A percentile compares a stretch with the other conserved stretches of the same genome.
Conservation (phyloP, 2,329 filamentous ascomycete species). For the Hymenoscyphus fructigenus region DNA sequence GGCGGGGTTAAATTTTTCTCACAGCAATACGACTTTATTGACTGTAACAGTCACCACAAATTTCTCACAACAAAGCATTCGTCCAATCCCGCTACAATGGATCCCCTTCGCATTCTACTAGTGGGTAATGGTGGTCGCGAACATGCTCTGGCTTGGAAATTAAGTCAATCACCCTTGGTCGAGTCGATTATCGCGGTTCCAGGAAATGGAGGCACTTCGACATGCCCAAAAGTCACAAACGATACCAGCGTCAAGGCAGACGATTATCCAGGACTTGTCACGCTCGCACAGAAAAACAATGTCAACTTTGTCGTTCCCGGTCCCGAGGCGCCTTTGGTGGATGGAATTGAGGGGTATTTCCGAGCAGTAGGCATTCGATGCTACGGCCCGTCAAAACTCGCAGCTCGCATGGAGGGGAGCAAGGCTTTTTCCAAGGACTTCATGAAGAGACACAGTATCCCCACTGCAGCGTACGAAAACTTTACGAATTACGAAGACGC, state of each 20-base stretch:
- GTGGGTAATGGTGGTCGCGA: slow-evolving; percentile 94
- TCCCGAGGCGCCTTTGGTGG: slow-evolving; percentile 90
- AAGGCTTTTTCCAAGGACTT: slow-evolving; percentile 98
- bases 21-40: not conserved
- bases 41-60: not conserved
- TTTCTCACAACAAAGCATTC: not conserved
- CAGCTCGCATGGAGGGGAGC: slow-evolving; percentile 89
- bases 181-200: slow-evolving; percentile 70
- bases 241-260: slow-evolving; percentile 63
- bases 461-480: slow-evolving; percentile 88
- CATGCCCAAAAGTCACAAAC: slow-evolving; percentile 71
- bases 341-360: slow-evolving; percentile 85
- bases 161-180: slow-evolving; percentile 77
- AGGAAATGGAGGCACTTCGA: slow-evolving; percentile 85
- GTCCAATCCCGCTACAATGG: slow-evolving; percentile 19
- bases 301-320: slow-evolving; percentile 87
- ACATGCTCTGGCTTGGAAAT: slow-evolving; percentile 92
- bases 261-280: slow-evolving; percentile 74
- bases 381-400: slow-evolving; percentile 82
- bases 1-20: slow-evolving; percentile 1
- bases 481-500: slow-evolving; percentile 77
- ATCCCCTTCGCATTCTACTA: slow-evolving; percentile 64
- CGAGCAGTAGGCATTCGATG: slow-evolving; percentile 39
- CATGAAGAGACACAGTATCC: slow-evolving; percentile 87
- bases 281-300: slow-evolving; percentile 68